phyloP scores from a whole-genome alignment of 2,329 filamentous ascomycete genomes.

The Ramularia endophylla region DNA sequence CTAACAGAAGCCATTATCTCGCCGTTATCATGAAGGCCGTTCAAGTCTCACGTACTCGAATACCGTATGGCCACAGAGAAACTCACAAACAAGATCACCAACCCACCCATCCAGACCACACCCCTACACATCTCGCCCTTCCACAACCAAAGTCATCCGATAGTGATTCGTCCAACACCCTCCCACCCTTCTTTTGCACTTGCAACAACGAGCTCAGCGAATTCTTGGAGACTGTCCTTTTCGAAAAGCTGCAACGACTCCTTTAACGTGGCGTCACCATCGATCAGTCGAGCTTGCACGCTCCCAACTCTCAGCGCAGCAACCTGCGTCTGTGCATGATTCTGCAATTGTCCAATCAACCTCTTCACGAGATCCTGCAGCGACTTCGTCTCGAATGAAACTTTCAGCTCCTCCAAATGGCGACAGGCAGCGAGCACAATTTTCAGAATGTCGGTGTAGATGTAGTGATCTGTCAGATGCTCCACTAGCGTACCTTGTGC shows the following conservation, averaged over 20 bases:
- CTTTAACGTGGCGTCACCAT: constrained; percentile 6
- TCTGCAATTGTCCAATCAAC: constrained; percentile 18
- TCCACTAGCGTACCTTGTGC: constrained; percentile 10
- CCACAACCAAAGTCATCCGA: constrained; percentile 2
- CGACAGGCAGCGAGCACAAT: constrained; percentile 17
- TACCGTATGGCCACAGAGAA: no score
- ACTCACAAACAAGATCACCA: not conserved
- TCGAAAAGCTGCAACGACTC: constrained; percentile 13
- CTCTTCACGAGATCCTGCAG: constrained; percentile 18
- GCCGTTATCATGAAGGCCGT: no score
- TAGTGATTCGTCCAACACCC: constrained; percentile 20
- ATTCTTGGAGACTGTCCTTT: constrained; percentile 10
- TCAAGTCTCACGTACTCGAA: no score
- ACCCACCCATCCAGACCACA: not conserved
- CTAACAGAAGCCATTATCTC: no score
- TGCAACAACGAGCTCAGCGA: constrained; percentile 18
- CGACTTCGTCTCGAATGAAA: no score
- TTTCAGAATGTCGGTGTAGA: constrained; percentile 22
- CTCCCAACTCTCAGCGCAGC: constrained; percentile 8
- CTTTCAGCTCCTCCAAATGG: not conserved
- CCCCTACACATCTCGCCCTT: no score
- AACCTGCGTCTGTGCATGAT: constrained; percentile 19
- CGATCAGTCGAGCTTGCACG: constrained; percentile 10
- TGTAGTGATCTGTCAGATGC: constrained; percentile 19
- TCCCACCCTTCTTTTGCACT: constrained; percentile 27